Evolutionary conservation across 352 stramenopile genomes (phyloP), one percentile per base, ranked within the genome.

Genomic region (Pythium vanterpoolii): DNA sequence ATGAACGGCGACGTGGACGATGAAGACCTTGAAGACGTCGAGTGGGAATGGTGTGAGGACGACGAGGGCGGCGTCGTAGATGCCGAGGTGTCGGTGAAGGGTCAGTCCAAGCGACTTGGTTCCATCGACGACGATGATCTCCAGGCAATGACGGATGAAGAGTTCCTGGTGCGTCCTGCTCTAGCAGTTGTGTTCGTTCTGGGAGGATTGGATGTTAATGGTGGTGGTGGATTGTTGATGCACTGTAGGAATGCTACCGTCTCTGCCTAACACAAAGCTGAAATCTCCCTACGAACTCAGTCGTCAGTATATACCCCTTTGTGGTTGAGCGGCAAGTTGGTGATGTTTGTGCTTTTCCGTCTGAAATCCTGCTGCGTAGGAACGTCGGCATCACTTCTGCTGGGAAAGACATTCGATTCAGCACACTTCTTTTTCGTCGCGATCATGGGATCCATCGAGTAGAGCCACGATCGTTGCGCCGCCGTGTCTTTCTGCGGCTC

Each of bases 31-130:
- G 80, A 90, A 46, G 82, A 90, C 57, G 65, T 90, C 33, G 84
- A 96, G 63, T 96, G 86, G 86, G 86, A 96, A 51, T 89, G 77
- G 76, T 94, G 76, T 59, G 82, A 93, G 38, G 76, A 85, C 18
- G 77, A 83, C 36, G 71, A 83, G 18, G 62, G 64, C 23, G 64
- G 64, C 1, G 34, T 31, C 0, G 69, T 64, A 10, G 74, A 92
- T 28, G 54, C 71, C 13, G 79, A 92, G 38, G 64, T 94, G 26
- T 76, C 72, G 5, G 84, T 96, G 6, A 87, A 89, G 50, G 86
- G 86, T 10, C 55, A 72, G 14, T 33, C 60, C 19, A 93, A 92
- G 62, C 69, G 69, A 21, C 67, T 93, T 27, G 73, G 85, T 48
- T 72, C 72, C 18, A 68, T 96, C 28, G 83, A 89, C 30, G 86